These are phyloP conservation scores for Puya raimondii DNA, from an alignment of 176 grass and related monocot genomes.

Conservation along the genomic window DNA sequence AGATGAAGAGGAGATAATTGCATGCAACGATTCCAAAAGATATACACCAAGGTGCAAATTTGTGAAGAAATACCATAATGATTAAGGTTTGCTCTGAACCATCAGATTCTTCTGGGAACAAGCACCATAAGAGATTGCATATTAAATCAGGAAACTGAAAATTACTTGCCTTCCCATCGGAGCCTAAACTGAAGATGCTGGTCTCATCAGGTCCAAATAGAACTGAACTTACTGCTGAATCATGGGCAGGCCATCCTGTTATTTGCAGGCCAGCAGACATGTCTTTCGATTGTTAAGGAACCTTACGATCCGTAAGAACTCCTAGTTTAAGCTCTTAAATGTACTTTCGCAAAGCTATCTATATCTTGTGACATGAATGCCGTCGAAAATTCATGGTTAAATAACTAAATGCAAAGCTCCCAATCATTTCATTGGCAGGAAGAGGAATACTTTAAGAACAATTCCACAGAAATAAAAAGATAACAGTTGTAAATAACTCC, in stretches of 20 bases:
- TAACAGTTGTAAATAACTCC: neutral
- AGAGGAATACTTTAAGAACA: too few relatives aligned
- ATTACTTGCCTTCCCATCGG: constrained; percentile 74
- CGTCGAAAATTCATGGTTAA: neutral
- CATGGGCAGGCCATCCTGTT: constrained; percentile 98
- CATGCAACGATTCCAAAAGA: neutral
- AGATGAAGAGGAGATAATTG: neutral
- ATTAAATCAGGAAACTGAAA: constrained; percentile 16
- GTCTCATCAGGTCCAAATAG: constrained; percentile 94
- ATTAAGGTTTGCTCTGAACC: neutral
- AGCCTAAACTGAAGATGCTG: constrained; percentile 88
- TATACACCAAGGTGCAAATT: too few relatives aligned
- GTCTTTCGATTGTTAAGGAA: constrained; percentile 59
- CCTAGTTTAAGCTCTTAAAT: neutral
- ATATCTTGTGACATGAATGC: neutral
- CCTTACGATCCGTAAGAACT: constrained; percentile 4
- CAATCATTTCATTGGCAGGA: neutral
- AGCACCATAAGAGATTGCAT: constrained; percentile 8
- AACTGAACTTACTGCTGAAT: constrained; percentile 71
- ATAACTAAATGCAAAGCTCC: neutral
- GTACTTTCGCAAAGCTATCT: neutral
- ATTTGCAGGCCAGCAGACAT: constrained; percentile 99
- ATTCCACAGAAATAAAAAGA: neutral
- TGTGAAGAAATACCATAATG: too few relatives aligned
- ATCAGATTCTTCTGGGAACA: neutral